Evolutionary conservation across 2,329 filamentous ascomycete species (phyloP), one percentile per base, ranked within the genome.

Genomic region (Neopestalotiopsis sp.): DNA sequence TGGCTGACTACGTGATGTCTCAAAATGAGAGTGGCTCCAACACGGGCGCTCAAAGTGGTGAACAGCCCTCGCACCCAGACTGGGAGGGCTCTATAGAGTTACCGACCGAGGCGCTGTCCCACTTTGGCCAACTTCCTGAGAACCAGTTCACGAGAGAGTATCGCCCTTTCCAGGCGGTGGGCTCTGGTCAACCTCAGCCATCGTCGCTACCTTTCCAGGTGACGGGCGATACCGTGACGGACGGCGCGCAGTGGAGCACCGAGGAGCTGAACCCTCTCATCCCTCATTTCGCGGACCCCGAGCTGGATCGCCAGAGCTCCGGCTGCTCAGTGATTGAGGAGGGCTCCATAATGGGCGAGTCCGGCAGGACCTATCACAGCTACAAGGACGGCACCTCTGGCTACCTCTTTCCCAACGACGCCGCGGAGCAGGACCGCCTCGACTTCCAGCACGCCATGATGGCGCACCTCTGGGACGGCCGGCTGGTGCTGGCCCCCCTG

Each of bases 371-470:
- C 28, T 66, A 66, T 20, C 64, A 66, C 28, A 30, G 64, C 24
- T 66, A 66, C 64, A 66, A 66, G 40, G 64, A 66, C 9, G 64
- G 64, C 9, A n/a, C 40, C 7, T 28, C 38, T 30, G 52, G 64
- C 2, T 66, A 66, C 32, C 52, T 66, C 4, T 38, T 66, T 2
- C 64, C 49, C 7, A 66, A 66, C 24, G 64, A 66, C 45, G 34
- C 34, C 24, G 64, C 64, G n/a, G 64, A 66, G 45, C 64, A 66
- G 34, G 64, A 66, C 32, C 64, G 64, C 3, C 40, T 66, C 42
- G 64, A 66, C 64, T 66, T 66, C 49, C 64, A 66, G 30, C 64
- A 66, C 45, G 64, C 45, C 24, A 66, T 66, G 64, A 66, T 66
- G 64, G 42, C 64, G 3, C 49, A 49, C 13, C 32, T 66, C 3